Evolutionary conservation across 139 green algal genomes (phyloP).

Genomic region (Micractinium sp.): DNA sequence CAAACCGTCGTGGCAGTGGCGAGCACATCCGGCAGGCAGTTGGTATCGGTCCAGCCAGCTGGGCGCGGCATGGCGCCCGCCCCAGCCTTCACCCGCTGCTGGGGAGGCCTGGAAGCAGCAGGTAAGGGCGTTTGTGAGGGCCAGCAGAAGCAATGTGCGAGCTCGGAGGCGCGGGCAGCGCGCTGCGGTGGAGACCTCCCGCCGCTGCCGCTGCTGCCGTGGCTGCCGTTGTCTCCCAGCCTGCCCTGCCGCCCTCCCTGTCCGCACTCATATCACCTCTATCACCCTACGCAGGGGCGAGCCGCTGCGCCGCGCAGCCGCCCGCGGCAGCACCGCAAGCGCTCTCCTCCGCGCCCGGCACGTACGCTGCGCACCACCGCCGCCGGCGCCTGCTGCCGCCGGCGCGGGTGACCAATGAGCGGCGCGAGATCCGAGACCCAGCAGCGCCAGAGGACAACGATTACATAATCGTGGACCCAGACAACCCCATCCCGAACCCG

Average conservation of each 20-base stretch:
- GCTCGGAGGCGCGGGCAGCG: no score
- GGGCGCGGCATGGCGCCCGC: not conserved
- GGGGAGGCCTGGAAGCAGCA: not conserved
- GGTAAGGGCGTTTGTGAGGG: not conserved
- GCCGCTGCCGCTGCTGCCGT: not conserved
- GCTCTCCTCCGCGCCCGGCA: not conserved
- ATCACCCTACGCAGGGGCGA: not conserved
- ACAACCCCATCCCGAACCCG: conserved; percentile 27
- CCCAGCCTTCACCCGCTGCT: not conserved
- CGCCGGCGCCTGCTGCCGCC: not conserved
- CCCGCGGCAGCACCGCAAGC: not conserved
- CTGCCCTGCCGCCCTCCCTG: no score
- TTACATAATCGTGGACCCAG: conserved; percentile 38
- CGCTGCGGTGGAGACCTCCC: no score
- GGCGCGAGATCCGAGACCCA: conserved; percentile 26
- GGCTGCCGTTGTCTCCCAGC: not conserved
- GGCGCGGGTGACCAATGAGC: conserved; percentile 37
- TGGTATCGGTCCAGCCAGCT: not conserved
- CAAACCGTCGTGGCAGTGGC: not conserved
- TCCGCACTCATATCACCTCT: no score
- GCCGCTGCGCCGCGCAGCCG: not conserved
- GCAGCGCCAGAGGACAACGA: conserved; percentile 6
- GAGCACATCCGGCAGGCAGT: conserved; percentile 8
- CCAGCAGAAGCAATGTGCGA: no score
- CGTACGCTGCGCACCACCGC: not conserved